These are phyloP conservation scores for Megacollybia marginata DNA, from an alignment of 768 basidiomycete species.

Conservation along the genomic window DNA sequence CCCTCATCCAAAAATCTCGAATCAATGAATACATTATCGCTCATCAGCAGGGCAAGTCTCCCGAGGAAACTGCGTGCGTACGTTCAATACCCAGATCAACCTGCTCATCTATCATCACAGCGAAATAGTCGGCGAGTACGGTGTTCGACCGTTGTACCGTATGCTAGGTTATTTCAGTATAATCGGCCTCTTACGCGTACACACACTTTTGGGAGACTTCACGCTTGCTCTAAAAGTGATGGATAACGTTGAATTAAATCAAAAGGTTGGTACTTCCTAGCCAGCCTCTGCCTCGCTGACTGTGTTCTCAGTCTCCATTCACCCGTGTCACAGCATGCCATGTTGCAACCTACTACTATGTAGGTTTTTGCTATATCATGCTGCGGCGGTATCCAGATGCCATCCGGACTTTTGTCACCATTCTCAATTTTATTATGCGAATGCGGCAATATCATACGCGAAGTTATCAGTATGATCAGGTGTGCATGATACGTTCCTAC, in stretches of 20 bases:
- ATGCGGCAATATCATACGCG: slow-evolving; percentile 97
- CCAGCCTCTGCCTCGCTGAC: background rate
- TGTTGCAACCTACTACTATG: slow-evolving; percentile 91
- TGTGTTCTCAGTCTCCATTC: slow-evolving; percentile 60
- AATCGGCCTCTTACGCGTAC: slow-evolving; percentile 91
- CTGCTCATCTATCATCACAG: slow-evolving; percentile 27
- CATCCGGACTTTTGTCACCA: slow-evolving; percentile 85
- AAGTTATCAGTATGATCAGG: slow-evolving; percentile 95
- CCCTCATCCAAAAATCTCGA: slow-evolving; percentile 93
- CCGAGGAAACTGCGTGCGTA: slow-evolving; percentile 79
- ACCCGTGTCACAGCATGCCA: slow-evolving; percentile 96
- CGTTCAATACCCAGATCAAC: background rate
- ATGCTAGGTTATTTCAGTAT: slow-evolving; percentile 97
- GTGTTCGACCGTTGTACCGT: slow-evolving; percentile 81
- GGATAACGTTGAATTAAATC: slow-evolving; percentile 88
- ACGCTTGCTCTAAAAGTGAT: slow-evolving; percentile 91
- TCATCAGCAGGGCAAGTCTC: slow-evolving; percentile 67
- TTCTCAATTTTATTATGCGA: slow-evolving; percentile 91
- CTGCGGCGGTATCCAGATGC: slow-evolving; percentile 93
- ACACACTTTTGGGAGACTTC: slow-evolving; percentile 93
- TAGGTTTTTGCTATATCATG: slow-evolving; percentile 96
- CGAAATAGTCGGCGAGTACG: slow-evolving; percentile 87
- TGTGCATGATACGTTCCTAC: slow-evolving; percentile 16
- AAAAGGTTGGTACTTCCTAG: slow-evolving; percentile 46
- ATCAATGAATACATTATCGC: slow-evolving; percentile 91